Conservation (phyloP, 345 rosid genomes). For the Geranium rotundifolium region DNA sequence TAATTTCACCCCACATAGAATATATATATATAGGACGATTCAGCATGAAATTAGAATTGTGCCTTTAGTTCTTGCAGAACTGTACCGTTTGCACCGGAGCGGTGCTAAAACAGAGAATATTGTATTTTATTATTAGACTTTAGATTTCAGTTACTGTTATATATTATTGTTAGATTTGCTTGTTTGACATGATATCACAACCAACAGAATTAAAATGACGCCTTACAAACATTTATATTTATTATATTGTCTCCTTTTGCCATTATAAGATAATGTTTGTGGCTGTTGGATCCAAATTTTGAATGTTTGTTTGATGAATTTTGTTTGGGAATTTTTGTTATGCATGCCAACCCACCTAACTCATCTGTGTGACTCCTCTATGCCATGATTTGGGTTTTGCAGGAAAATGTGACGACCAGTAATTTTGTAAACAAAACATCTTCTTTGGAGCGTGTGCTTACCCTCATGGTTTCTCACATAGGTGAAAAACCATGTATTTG, state of each 20-base stretch:
- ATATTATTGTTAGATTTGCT: neutral
- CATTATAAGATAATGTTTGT: neutral
- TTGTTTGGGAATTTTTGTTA: neutral
- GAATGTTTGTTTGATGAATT: neutral
- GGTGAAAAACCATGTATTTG: constrained; percentile 61
- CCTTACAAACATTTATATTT: neutral
- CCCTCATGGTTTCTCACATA: constrained; percentile 46
- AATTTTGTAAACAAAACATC: constrained; percentile 21
- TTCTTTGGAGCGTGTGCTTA: constrained; percentile 55
- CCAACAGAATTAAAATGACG: too few species aligned
- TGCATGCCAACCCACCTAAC: neutral
- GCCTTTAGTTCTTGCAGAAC: neutral
- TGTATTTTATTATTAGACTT: too few species aligned
- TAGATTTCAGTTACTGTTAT: neutral
- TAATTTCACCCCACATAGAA: neutral
- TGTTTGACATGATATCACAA: neutral
- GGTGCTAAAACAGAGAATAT: neutral
- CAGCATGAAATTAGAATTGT: neutral
- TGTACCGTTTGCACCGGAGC: neutral
- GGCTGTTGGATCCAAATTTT: neutral
- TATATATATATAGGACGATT: neutral
- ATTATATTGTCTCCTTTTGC: neutral
- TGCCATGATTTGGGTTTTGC: constrained; percentile 9
- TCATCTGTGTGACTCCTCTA: neutral
- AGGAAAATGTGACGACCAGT: constrained; percentile 43